Evolutionary conservation across 2,329 filamentous ascomycete species (phyloP), one percentile per base, ranked within the genome.

Genomic region (Periconia sp.): DNA sequence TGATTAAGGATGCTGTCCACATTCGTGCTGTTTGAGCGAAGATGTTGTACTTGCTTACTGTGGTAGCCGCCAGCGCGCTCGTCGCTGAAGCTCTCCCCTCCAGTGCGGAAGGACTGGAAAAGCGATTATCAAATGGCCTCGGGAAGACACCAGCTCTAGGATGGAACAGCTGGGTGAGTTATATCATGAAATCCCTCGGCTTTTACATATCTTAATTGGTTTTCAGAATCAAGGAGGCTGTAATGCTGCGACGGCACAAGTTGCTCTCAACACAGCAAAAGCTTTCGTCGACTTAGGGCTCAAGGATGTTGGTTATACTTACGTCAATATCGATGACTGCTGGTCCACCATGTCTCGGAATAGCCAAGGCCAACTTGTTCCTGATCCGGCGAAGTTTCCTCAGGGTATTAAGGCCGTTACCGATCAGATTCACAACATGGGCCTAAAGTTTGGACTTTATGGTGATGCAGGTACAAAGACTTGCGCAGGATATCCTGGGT

Each of bases 371-470:
- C 47, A 72, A 65, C 44, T 77, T 68, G 31, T 67, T 65, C 50
- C 72, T 56, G 49, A 73, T 31, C 52, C 54, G 85, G 85, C 55
- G 82, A 84, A 1, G 65, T 88, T 86, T 53, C 85, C 85, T 0
- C 65, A 78, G 9, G 85, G 85, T 1, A 87, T 88, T 55, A 75
- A 75, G 15, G 77, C 79, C 7, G 65, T 81, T 0, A 83, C 83
- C 1, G 69, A 80, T 14, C 64, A 81, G 52, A 76, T 87, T 18
- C 85, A 88, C 55, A 70, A 61, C 1, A 62, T 84, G 57, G 84
- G 82, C 1, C 60, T 88, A 40, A 87, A 87, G 64, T 65, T 87
- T 3, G 85, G 85, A 0, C 84, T 88, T 41, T 88, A 88, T 61
- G 79, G 81, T 57, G 79, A 79, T 66, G 80, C 80, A 1, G 81